Percentiles rank a stretch among this genome's conserved stretches.
Conservation (phyloP, 2,329 filamentous ascomycete species). For the Fusarium chaquense region DNA sequence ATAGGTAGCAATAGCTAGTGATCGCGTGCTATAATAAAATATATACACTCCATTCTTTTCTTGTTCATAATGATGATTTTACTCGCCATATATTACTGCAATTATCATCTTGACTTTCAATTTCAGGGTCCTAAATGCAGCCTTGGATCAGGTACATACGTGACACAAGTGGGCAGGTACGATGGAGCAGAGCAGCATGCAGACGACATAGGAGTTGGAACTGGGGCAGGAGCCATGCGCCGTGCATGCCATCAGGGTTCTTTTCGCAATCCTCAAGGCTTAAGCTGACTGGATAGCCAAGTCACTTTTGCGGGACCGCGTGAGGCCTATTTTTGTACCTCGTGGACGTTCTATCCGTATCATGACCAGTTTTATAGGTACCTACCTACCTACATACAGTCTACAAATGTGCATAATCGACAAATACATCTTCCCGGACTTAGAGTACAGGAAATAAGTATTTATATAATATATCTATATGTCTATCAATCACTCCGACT, state of each 20-base stretch:
- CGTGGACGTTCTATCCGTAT: slow-evolving; percentile 32
- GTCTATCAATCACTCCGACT: not conserved
- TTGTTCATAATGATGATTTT: not conserved
- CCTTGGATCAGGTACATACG: slow-evolving; percentile 15
- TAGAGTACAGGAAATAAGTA: not conserved
- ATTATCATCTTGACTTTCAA: not conserved
- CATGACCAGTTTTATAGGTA: slow-evolving; percentile 4
- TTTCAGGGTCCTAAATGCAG: slow-evolving; percentile 29
- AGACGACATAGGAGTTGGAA: not conserved
- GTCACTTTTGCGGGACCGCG: slow-evolving; percentile 20
- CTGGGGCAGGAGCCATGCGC: not conserved
- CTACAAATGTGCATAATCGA: not conserved
- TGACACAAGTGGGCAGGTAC: slow-evolving; percentile 4
- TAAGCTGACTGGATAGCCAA: not conserved
- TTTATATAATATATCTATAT: too few species aligned
- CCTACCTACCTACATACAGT: not conserved
- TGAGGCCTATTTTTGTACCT: slow-evolving; percentile 9
- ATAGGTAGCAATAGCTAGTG: not conserved
- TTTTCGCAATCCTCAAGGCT: slow-evolving; percentile 8
- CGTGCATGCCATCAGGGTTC: slow-evolving; percentile 42
- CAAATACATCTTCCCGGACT: not conserved
- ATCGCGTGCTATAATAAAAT: not conserved
- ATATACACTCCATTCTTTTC: not conserved
- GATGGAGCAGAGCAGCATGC: not conserved
- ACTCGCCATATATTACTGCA: not conserved